Conservation (phyloP, 805 yeast genomes). For the Myxozyma monticola region DNA sequence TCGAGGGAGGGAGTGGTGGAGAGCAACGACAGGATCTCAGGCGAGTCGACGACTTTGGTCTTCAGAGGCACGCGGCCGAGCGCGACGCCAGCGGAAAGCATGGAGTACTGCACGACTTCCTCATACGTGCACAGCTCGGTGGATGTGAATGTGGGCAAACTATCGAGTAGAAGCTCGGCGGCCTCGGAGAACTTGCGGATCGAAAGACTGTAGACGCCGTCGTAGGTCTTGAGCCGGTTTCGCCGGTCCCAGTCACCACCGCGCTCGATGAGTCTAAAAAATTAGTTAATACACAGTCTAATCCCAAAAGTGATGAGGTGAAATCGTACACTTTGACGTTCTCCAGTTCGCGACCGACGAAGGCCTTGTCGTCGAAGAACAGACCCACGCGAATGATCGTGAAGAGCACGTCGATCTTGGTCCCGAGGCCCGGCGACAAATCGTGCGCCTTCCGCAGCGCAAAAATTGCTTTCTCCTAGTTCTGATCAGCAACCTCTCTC, state of each 20-base stretch:
- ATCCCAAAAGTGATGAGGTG: neutral
- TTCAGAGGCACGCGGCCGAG: conserved; percentile 83
- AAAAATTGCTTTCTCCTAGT: conserved; percentile 22
- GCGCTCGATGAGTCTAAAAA: conserved; percentile 67
- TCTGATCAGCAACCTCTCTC: neutral
- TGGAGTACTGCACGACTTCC: conserved; percentile 83
- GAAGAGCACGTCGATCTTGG: conserved; percentile 82
- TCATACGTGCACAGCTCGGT: conserved; percentile 87
- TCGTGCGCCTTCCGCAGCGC: conserved; percentile 59
- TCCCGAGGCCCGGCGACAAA: conserved; percentile 80
- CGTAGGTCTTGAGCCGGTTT: conserved; percentile 87
- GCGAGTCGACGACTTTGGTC: conserved; percentile 83
- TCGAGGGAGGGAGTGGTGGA: conserved; percentile 70
- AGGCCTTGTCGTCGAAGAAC: conserved; percentile 74
- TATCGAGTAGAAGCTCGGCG: conserved; percentile 79
- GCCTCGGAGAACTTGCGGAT: conserved; percentile 86
- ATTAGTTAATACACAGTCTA: neutral
- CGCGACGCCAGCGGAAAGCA: conserved; percentile 81
- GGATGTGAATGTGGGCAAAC: conserved; percentile 92
- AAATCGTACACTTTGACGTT: conserved; percentile 52
- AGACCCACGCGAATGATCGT: conserved; percentile 87
- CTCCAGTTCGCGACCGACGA: conserved; percentile 70
- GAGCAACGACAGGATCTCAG: conserved; percentile 81
- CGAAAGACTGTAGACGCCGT: conserved; percentile 80
- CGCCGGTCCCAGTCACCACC: conserved; percentile 99